Evolutionary conservation across 345 rosid species (phyloP), one percentile per base, ranked within the genome.

Genomic region (Camelina neglecta): DNA sequence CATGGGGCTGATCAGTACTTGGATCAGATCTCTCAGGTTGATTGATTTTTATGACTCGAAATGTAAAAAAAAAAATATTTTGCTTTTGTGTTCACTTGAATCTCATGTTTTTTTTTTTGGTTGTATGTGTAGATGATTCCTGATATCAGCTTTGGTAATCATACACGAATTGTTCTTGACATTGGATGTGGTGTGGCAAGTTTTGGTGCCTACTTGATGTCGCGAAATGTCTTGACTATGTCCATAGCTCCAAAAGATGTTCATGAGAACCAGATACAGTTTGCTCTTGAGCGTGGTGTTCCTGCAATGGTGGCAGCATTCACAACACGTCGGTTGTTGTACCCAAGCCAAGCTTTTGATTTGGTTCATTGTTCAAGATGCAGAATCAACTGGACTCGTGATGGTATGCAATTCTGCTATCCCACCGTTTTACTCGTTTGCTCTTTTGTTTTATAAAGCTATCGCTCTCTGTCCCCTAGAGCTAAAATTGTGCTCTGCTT

Each of bases 231-330:
- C 20, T 11, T 93, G 77, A 87, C 96, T 47, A 65, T 90, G 96
- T 93, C 99, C 35, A 35, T 95, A 50, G 99, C 99, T 79, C 99
- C 96, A n/a, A 95, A 95, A 81, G 99, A 95, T 84, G 98, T 95
- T 69, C 98, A 95, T 39, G 98, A 95, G 79, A 95, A 95, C 71
- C 99, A 95, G 82, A 95, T 95, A 76, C 99, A 95, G 75, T 95
- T 95, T 85, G 99, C 99, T 67, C 93, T 95, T 61, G 99, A 95
- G 79, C 94, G 97, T 70, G 98, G 98, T 75, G 99, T 93, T 57
- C 99, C 99, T 75, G 97, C 99, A 53, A 95, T 92, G 98, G 96
- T 83, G 54, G 94, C 97, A 60, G 98, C 99, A 65, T 93, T 93
- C 81, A 90, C 93, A 15, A 95, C 96, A 38, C 89, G 61, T 41